These are phyloP conservation scores for Acephala macrosclerotiorum DNA, from an alignment of 2,329 filamentous ascomycete species.

Conservation along the genomic window DNA sequence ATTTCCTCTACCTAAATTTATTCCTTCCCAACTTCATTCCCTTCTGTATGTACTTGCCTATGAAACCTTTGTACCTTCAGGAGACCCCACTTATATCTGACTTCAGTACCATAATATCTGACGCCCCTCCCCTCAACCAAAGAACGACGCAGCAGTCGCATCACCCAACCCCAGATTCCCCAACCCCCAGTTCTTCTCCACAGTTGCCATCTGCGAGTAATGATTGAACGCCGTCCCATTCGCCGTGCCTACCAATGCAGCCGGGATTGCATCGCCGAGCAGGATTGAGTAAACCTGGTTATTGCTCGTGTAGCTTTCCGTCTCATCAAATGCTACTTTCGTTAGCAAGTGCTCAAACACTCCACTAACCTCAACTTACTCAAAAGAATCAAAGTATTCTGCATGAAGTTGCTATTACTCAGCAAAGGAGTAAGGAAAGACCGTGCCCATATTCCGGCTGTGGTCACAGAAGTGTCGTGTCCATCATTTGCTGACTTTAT, in stretches of 20 bases:
- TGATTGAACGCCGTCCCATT: slow-evolving; percentile 76
- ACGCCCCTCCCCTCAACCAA: slow-evolving; percentile 42
- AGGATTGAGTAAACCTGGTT: slow-evolving; percentile 76
- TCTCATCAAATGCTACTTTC: slow-evolving; percentile 76
- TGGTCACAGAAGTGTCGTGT: slow-evolving; percentile 74
- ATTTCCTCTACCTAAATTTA: too few relatives aligned
- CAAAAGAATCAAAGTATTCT: slow-evolving; percentile 75
- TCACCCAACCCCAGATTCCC: slow-evolving; percentile 64
- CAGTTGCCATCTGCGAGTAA: slow-evolving; percentile 69
- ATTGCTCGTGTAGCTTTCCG: slow-evolving; percentile 67
- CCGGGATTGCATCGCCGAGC: slow-evolving; percentile 74
- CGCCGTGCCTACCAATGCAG: slow-evolving; percentile 66
- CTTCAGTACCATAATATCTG: not conserved
- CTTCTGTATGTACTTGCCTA: too few relatives aligned
- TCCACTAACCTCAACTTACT: slow-evolving; percentile 47
- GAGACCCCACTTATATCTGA: too few relatives aligned
- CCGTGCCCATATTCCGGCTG: slow-evolving; percentile 72
- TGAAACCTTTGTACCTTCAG: too few relatives aligned
- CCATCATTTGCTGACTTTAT: slow-evolving; percentile 65
- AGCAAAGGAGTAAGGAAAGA: slow-evolving; percentile 75
- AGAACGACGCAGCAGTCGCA: slow-evolving; percentile 53
- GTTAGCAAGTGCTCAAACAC: not conserved
- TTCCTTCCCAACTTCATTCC: too few relatives aligned
- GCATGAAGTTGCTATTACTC: slow-evolving; percentile 72
- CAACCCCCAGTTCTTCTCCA: slow-evolving; percentile 72